Conservation (phyloP, 495 filamentous ascomycete species). For the Letharia lupina region DNA sequence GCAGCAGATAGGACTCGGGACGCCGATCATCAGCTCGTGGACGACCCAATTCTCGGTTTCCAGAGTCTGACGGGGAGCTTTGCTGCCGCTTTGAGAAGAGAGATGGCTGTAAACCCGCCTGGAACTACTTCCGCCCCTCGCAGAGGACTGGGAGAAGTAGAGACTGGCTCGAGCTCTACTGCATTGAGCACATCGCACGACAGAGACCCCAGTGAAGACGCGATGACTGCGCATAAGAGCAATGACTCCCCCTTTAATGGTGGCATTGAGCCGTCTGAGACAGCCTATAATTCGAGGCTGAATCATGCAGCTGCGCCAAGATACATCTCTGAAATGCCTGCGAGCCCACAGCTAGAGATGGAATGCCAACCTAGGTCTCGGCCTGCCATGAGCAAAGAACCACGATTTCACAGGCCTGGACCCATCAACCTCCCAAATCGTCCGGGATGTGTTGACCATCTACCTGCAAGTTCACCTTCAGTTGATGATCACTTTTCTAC, state of each 20-base stretch:
- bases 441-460: not conserved
- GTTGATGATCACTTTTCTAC: slow-evolving; percentile 14
- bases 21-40: slow-evolving; percentile 36
- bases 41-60: slow-evolving; percentile 36
- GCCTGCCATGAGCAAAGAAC: slow-evolving; percentile 4
- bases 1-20: slow-evolving; percentile 33
- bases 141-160: not conserved
- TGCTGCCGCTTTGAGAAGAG: slow-evolving; percentile 31
- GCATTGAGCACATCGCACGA: not conserved
- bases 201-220: not conserved
- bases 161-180: not conserved
- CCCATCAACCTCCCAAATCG: slow-evolving; percentile 16
- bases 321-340: not conserved
- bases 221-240: not conserved
- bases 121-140: slow-evolving; percentile 3
- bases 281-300: not conserved
- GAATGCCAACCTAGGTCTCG: not conserved
- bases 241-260: not conserved
- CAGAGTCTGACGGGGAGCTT: slow-evolving; percentile 39
- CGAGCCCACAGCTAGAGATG: not conserved
- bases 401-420: slow-evolving; percentile 15
- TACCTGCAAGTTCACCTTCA: slow-evolving; percentile 7
- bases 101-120: not conserved
- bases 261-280: not conserved
- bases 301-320: not conserved